A percentile compares a stretch with the other conserved stretches of the same genome.
Conservation (phyloP, 202 grass and related monocot species). For the Panicum hallii region DNA sequence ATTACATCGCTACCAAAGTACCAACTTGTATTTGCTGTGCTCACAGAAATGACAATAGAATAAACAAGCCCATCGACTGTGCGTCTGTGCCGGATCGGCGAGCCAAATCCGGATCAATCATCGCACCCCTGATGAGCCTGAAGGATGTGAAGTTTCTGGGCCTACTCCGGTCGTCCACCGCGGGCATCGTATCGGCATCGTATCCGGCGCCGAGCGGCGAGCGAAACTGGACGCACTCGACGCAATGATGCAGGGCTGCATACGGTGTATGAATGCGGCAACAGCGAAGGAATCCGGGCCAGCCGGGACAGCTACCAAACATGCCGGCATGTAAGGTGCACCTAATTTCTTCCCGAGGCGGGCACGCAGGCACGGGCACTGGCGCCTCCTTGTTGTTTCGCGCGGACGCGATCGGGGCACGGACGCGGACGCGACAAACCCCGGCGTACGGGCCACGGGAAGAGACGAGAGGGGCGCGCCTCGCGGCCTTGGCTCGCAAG, state of each 20-base stretch:
- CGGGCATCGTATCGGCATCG: constrained; percentile 8
- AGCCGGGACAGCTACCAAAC: not conserved
- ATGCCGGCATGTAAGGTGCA: constrained; percentile 35
- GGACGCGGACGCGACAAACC: constrained; percentile 14
- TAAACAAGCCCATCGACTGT: not conserved
- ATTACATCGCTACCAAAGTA: not conserved
- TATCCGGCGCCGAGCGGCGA: not conserved
- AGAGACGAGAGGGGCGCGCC: constrained; percentile 31
- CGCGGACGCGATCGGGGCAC: constrained; percentile 40
- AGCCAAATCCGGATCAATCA: not conserved
- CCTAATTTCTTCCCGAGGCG: constrained; percentile 19
- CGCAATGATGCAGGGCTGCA: not conserved
- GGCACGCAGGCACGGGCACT: not conserved
- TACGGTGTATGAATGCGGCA: not conserved
- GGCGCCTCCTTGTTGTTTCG: constrained; percentile 37
- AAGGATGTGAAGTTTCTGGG: not conserved
- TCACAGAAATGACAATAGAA: not conserved
- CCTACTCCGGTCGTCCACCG: not conserved
- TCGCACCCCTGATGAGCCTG: not conserved
- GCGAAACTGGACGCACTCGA: constrained; percentile 8
- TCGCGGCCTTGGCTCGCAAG: not conserved
- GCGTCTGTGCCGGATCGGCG: not conserved
- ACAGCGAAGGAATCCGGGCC: constrained; percentile 15
- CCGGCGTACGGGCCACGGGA: constrained; percentile 37
- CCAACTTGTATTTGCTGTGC: not conserved